Evolutionary conservation across 2,329 filamentous ascomycete genomes (phyloP).

Genomic region (Trichophyton schoenleinii): DNA sequence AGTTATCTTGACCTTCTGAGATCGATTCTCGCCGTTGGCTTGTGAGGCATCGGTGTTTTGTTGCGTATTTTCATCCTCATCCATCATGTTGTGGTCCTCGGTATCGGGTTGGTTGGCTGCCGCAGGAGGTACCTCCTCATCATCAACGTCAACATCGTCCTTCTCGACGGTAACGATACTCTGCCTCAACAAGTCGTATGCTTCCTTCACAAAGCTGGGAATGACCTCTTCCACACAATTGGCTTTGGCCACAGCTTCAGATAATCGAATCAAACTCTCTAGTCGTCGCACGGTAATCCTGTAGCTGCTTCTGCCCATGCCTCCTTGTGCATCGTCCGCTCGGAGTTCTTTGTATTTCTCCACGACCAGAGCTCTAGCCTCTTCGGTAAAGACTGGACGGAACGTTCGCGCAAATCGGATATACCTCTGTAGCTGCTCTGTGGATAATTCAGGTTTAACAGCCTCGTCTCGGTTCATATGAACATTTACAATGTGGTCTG

Average conservation of each 20-base stretch:
- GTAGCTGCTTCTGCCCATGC: constrained; percentile 88
- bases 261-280: constrained; percentile 88
- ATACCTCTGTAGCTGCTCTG: constrained; percentile 90
- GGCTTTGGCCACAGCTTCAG: constrained; percentile 94
- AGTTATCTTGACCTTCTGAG: constrained; percentile 70
- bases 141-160: constrained; percentile 90
- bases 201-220: constrained; percentile 75
- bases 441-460: constrained; percentile 84
- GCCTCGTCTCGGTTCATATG: constrained; percentile 88
- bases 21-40: constrained; percentile 20
- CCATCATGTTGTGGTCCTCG: constrained; percentile 25
- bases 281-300: constrained; percentile 93
- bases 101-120: constrained; percentile 19
- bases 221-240: constrained; percentile 90
- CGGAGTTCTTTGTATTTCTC: constrained; percentile 91
- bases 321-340: constrained; percentile 84
- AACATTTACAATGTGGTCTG: constrained; percentile 86
- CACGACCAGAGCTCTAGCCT: constrained; percentile 74
- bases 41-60: constrained; percentile 39
- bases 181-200: constrained; percentile 79
- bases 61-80: constrained; percentile 41
- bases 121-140: constrained; percentile 50
- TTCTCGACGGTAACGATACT: constrained; percentile 97
- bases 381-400: constrained; percentile 78
- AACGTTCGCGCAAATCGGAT: constrained; percentile 94